A percentile compares a stretch with the other conserved stretches of the same genome.
Evolutionary conservation across 371 early-diverging fungal genomes (phyloP).

Genomic region (Rhizopus arrhizus): DNA sequence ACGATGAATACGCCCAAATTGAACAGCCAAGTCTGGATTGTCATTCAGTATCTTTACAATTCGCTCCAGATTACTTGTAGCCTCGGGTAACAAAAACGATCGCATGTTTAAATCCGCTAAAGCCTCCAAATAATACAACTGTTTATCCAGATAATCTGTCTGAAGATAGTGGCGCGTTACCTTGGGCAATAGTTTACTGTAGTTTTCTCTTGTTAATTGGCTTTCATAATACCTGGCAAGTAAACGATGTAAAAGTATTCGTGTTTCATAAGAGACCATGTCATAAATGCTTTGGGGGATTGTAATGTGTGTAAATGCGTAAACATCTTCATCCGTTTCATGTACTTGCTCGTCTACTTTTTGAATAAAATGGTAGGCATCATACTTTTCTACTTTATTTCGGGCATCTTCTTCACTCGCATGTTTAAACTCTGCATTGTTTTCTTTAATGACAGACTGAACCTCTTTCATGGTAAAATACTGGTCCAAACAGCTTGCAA

Average conservation of each 20-base stretch:
- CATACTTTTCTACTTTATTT: constrained; percentile 43
- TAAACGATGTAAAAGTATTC: constrained; percentile 50
- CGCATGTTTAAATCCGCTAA: constrained; percentile 57
- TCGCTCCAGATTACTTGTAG: constrained; percentile 47
- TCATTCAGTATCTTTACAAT: constrained; percentile 56
- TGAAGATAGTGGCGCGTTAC: constrained; percentile 60
- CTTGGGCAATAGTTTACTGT: constrained; percentile 50
- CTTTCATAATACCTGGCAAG: constrained; percentile 60
- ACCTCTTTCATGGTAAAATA: constrained; percentile 56
- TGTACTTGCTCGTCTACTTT: constrained; percentile 30
- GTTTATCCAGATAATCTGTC: constrained; percentile 55
- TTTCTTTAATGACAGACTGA: constrained; percentile 44
- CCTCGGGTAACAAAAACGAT: constrained; percentile 54
- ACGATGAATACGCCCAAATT: constrained; percentile 49
- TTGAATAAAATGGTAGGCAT: constrained; percentile 54
- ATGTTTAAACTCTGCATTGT: constrained; percentile 35
- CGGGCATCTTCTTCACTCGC: constrained; percentile 23
- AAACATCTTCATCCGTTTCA: constrained; percentile 35
- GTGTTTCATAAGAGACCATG: constrained; percentile 60
- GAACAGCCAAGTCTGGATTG: constrained; percentile 37
- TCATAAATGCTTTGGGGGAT: constrained; percentile 61
- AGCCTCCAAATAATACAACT: constrained; percentile 57
- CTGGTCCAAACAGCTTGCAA: constrained; percentile 60
- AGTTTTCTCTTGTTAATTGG: constrained; percentile 46
- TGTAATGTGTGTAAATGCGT: constrained; percentile 51